Base-by-base conservation (phyloP, 257 asterid species). In the Forsythia suspensa region DNA sequence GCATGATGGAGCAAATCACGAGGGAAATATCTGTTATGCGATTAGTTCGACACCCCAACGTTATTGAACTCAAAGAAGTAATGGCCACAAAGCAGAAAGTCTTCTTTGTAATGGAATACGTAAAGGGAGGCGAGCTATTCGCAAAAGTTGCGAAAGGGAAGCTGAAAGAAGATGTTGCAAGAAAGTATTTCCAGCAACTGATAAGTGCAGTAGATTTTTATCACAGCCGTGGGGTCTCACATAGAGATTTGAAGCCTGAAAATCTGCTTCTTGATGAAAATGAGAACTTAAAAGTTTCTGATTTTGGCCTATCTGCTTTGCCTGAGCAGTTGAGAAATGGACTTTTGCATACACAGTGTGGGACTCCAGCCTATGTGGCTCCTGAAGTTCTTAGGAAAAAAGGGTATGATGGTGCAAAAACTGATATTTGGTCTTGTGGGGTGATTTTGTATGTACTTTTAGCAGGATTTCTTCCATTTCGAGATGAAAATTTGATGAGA, bases 391-490 rank as follows among this genome's bases (percentile, higher is more conserved):
- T 93, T 0, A 75, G 98, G 75, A 87, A 86, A 70, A 91, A 86
- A 78, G 98, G 98, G 1, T 93, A 93, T 70, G 97, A 91, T 80
- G 98, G 98, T 12, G 89, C 92, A 0, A 89, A 82, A 78, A 85
- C 96, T 0, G 98, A 93, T 79, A 85, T 93, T 15, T 93, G 98
- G 98, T 93, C 98, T 0, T 93, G 98, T 76, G 98, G 98, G 8
- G 96, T 93, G 29, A 86, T 93, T 43, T 82, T 93, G 9, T 93
- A 93, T 72, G 98, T 83, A n/a, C 83, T 93, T 8, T 82, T 93
- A 4, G 96, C 93, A 3, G 97, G 98, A 0, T 93, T 80, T 80
- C 81, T 93, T 51, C 98, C 98, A 2, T 93, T 93, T 40, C 91
- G 80, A 71, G 88, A 89, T 12, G 96, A 86, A 15, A 93, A 93